Evolutionary conservation across 2,329 filamentous ascomycete genomes (phyloP), one percentile per base, ranked within the genome.

Genomic region (Aspergillus persii): DNA sequence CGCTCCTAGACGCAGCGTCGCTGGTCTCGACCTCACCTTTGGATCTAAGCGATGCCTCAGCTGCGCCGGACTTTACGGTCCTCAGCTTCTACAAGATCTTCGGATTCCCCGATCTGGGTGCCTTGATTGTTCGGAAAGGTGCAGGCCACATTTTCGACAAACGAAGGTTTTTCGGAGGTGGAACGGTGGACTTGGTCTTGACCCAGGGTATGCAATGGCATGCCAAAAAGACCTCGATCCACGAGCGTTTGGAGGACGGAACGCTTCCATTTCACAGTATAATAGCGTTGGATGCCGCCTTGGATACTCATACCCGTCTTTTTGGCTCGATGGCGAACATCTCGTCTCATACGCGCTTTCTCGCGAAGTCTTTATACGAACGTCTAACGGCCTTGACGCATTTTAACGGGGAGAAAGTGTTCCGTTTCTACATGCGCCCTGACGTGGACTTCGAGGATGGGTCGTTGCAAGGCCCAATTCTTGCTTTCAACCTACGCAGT

Each of bases 1-100:
- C 89, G 0, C 76, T 97, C 29, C 79, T 96, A 8, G 94, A 99
- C 74, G 93, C 91, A 8, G 92, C 95, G 4, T 90, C 92, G 0
- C 81, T 91, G 9, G 89, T 87, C 8, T 88, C 92, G 7, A 96
- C 93, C 0, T 86, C 90, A 4, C 86, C 86, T 1, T 79, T 98
- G 6, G 85, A 96, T 69, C 78, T 98, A 2, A 80, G 85, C 57
- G 77, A 90, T 65, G 66, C 81, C 0, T 77, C 80, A 0, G 71
- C 76, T 0, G 86, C 89, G 0, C 90, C 94, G 1, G 94, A 98
- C 72, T 98, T 98, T 65, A 89, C 86, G 0, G 89, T 91, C 0
- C 70, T 98, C 47, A 97, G 93, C 74, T 87, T 98, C 63, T 96
- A 97, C 79, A 99, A 98, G 74, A 93, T 97, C n/a, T 98, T 98